A percentile compares a stretch with the other conserved stretches of the same genome.
phyloP scores from a whole-genome alignment of 139 green algal species.

The Asterochloris sp. region DNA sequence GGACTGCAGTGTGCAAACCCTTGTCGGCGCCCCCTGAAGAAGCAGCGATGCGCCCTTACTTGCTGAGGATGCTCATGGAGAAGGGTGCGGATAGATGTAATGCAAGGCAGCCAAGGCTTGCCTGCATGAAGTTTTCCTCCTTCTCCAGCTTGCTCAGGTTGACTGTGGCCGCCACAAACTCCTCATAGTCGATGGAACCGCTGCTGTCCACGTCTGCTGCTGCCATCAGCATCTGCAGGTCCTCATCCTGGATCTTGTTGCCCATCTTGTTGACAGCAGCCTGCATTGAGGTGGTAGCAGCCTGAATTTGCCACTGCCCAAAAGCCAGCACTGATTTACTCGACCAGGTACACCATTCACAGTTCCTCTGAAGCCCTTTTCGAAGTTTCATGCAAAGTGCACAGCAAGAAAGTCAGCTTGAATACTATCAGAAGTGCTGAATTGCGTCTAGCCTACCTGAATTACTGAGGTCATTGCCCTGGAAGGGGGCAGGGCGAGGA shows the following conservation, averaged over 20 bases:
- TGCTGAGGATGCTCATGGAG: not conserved
- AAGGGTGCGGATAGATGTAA: not conserved
- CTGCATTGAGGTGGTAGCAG: not conserved
- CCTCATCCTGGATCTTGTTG: constrained; percentile 10
- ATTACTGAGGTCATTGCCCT: too few species aligned
- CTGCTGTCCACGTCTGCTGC: constrained; percentile 18
- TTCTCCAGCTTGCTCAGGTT: constrained; percentile 57
- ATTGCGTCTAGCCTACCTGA: too few species aligned
- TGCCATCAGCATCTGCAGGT: constrained; percentile 9
- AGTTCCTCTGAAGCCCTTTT: too few species aligned
- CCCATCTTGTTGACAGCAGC: constrained; percentile 6
- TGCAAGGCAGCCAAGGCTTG: not conserved
- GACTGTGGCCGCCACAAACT: constrained; percentile 59
- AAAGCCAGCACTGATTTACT: too few species aligned
- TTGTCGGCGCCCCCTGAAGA: too few species aligned
- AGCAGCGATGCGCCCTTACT: not conserved
- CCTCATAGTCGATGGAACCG: constrained; percentile 49
- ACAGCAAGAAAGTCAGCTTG: too few species aligned
- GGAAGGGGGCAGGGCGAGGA: too few species aligned
- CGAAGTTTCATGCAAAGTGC: too few species aligned
- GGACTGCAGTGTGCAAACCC: too few species aligned
- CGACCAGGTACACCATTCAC: too few species aligned
- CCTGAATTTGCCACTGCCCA: too few species aligned
- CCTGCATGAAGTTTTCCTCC: constrained; percentile 46
- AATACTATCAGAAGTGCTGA: too few species aligned